Evolutionary conservation across 169 alveolate genomes (phyloP).

Genomic region (Babesia bovis): DNA sequence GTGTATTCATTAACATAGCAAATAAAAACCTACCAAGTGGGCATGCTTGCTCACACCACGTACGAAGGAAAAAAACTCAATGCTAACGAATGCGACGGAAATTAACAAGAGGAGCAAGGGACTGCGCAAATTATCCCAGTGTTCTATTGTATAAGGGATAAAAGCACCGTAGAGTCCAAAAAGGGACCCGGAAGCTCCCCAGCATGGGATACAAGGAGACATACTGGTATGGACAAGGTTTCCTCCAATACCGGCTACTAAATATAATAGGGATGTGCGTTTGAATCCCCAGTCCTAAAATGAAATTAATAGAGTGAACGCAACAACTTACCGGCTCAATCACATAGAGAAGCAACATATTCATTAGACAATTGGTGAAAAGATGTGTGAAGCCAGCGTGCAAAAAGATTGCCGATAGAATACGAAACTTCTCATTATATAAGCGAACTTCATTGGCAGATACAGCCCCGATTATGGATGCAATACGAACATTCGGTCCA

Average conservation of each 20-base stretch:
- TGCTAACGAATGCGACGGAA: constrained; percentile 50
- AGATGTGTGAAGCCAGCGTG: constrained; percentile 85
- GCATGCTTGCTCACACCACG: background rate
- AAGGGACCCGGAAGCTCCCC: constrained; percentile 88
- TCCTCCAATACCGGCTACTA: constrained; percentile 78
- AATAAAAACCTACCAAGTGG: constrained; percentile 18
- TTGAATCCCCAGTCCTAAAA: constrained; percentile 86
- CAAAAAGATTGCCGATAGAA: constrained; percentile 80
- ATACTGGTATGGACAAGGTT: constrained; percentile 78
- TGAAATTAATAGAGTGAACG: background rate
- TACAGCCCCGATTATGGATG: constrained; percentile 70
- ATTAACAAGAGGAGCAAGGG: constrained; percentile 70
- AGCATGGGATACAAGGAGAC: constrained; percentile 83
- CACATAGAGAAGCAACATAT: constrained; percentile 79
- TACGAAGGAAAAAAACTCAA: background rate
- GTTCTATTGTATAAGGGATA: constrained; percentile 78
- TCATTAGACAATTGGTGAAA: constrained; percentile 73
- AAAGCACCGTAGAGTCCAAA: constrained; percentile 86
- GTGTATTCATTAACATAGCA: background rate
- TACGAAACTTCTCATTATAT: constrained; percentile 78
- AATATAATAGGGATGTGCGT: constrained; percentile 72
- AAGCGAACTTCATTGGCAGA: constrained; percentile 73
- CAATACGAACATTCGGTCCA: constrained; percentile 68
- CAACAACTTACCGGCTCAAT: constrained; percentile 80
- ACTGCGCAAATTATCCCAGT: constrained; percentile 80